These are phyloP conservation scores for Pisolithus marmoratus DNA, from an alignment of 768 basidiomycete species.

Conservation along the genomic window DNA sequence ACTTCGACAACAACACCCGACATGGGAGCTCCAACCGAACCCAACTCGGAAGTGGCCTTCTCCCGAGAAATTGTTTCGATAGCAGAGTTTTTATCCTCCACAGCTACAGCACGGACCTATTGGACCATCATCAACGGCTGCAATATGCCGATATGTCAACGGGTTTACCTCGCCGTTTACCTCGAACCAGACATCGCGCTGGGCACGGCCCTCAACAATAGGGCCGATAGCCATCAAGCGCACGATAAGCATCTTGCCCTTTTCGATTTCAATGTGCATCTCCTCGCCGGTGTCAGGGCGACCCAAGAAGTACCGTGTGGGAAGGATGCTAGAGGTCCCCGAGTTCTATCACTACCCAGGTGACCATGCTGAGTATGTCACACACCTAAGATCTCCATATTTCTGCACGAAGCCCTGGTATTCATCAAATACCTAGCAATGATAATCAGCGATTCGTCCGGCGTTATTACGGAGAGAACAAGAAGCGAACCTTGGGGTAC, in stretches of 20 bases:
- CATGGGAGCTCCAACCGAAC: constrained; percentile 97
- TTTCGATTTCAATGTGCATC: constrained; percentile 93
- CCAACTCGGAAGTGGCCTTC: constrained; percentile 89
- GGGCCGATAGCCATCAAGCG: constrained; percentile 94
- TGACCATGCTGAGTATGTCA: constrained; percentile 5
- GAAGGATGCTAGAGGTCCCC: constrained; percentile 62
- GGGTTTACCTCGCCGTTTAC: constrained; percentile 83
- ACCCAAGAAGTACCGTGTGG: constrained; percentile 95
- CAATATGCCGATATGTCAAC: neutral
- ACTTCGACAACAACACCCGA: constrained; percentile 98
- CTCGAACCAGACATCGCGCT: constrained; percentile 98
- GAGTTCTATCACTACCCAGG: constrained; percentile 6
- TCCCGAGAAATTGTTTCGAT: constrained; percentile 93
- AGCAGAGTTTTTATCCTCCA: constrained; percentile 96
- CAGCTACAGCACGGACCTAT: constrained; percentile 88
- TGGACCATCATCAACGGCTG: constrained; percentile 8
- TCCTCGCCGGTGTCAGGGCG: constrained; percentile 91
- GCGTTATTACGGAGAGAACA: neutral
- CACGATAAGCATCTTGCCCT: constrained; percentile 95
- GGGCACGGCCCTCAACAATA: constrained; percentile 85
- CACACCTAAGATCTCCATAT: constrained; percentile 89
- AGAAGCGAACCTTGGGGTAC: constrained; percentile 81
- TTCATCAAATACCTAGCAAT: constrained; percentile 86
- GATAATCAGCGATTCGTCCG: constrained; percentile 8
- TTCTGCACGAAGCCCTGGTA: constrained; percentile 93